phyloP scores from a whole-genome alignment of 139 green algal species.

The Monoraphidium neglectum region DNA sequence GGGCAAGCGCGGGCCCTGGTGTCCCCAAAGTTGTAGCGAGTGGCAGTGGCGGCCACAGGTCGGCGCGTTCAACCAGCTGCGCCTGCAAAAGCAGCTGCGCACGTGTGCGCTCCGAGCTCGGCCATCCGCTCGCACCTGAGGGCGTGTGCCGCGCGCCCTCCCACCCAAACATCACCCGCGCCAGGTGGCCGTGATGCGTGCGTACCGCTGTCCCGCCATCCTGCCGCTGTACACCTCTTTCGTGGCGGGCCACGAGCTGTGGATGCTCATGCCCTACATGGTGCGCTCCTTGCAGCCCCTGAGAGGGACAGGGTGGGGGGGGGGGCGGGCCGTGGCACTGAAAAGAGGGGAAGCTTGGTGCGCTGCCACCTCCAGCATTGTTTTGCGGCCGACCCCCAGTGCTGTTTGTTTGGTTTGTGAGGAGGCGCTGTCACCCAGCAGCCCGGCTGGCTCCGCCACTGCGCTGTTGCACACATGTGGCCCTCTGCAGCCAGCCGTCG shows the following conservation, averaged over 20 bases:
- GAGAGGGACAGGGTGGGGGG: too few relatives aligned
- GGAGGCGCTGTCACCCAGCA: background rate
- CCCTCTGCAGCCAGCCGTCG: too few relatives aligned
- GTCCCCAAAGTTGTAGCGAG: too few relatives aligned
- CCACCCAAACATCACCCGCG: background rate
- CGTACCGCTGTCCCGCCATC: constrained; percentile 86
- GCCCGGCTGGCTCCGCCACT: background rate
- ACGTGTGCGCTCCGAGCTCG: background rate
- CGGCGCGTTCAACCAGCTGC: too few relatives aligned
- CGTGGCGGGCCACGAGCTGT: constrained; percentile 81
- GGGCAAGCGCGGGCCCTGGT: too few relatives aligned
- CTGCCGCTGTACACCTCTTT: constrained; percentile 91
- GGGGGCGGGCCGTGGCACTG: background rate
- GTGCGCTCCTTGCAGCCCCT: too few relatives aligned
- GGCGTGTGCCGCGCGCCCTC: background rate
- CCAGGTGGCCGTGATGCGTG: constrained; percentile 66
- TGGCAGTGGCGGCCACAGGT: too few relatives aligned
- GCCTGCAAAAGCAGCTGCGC: background rate
- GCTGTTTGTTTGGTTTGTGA: background rate
- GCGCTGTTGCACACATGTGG: too few relatives aligned
- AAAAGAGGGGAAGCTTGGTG: background rate
- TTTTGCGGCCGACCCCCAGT: background rate
- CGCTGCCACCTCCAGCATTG: background rate
- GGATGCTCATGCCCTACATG: constrained; percentile 94
- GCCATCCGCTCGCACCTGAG: background rate